Conservation (phyloP, 2,329 filamentous ascomycete species). For the Pyrenophora seminiperda region DNA sequence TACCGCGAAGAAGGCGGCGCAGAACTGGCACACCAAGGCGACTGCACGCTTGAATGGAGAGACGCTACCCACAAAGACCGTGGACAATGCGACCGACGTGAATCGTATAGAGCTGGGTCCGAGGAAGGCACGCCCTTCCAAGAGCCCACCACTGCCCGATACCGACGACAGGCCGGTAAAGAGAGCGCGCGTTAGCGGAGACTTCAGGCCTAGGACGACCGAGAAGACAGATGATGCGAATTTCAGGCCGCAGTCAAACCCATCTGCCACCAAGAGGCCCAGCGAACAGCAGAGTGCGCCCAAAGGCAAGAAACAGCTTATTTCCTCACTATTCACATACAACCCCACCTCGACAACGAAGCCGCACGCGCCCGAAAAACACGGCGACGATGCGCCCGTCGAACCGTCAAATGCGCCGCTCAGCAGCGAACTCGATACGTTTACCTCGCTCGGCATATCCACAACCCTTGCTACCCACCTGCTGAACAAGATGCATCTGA, state of each 20-base stretch:
- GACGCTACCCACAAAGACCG: slow-evolving; percentile 26
- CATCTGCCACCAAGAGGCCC: slow-evolving; percentile 33
- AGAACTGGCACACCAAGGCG: slow-evolving; percentile 57
- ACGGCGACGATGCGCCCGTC: slow-evolving; percentile 55
- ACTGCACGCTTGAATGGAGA: slow-evolving; percentile 41
- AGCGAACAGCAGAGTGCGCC: slow-evolving; percentile 43
- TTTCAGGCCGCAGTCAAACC: slow-evolving; percentile 41
- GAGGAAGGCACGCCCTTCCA: slow-evolving; percentile 22
- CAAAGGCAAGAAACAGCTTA: slow-evolving; percentile 65
- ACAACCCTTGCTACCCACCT: slow-evolving; percentile 80
- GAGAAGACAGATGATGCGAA: slow-evolving; percentile 26
- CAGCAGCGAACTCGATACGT: slow-evolving; percentile 80
- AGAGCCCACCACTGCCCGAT: slow-evolving; percentile 23
- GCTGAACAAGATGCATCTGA: slow-evolving; percentile 82
- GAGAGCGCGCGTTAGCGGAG: slow-evolving; percentile 45
- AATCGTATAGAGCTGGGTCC: slow-evolving; percentile 40
- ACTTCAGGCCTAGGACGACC: slow-evolving; percentile 41
- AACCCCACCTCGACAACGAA: slow-evolving; percentile 77
- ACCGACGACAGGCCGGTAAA: slow-evolving; percentile 38
- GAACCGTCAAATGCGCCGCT: slow-evolving; percentile 91
- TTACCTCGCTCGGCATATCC: slow-evolving; percentile 83
- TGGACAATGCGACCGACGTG: slow-evolving; percentile 33
- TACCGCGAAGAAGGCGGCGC: slow-evolving; percentile 72
- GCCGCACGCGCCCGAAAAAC: slow-evolving; percentile 55
- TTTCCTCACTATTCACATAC: slow-evolving; percentile 90